phyloP scores from a whole-genome alignment of 495 filamentous ascomycete species.

The Neurospora hispaniola region DNA sequence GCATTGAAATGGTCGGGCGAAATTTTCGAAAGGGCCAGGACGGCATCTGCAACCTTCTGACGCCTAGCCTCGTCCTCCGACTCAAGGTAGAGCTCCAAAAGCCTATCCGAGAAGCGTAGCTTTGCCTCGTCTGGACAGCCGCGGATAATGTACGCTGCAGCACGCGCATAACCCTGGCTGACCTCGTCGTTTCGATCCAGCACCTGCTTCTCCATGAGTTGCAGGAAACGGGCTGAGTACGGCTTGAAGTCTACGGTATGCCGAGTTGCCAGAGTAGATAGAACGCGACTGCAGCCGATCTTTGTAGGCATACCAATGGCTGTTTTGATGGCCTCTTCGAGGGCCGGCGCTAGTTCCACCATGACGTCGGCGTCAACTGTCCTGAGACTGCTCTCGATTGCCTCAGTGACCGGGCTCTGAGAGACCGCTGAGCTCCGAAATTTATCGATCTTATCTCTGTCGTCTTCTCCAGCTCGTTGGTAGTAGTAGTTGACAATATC shows the following conservation, averaged over 20 bases:
- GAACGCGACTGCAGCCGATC: slow-evolving; percentile 74
- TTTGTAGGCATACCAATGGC: slow-evolving; percentile 87
- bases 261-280: slow-evolving; percentile 77
- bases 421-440: slow-evolving; percentile 68
- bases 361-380: slow-evolving; percentile 69
- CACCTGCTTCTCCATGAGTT: slow-evolving; percentile 63
- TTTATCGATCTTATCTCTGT: slow-evolving; percentile 77
- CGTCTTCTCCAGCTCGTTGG: slow-evolving; percentile 79
- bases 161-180: slow-evolving; percentile 70
- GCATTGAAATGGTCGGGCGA: slow-evolving; percentile 80
- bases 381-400: slow-evolving; percentile 81
- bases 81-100: slow-evolving; percentile 64
- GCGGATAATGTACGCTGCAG: slow-evolving; percentile 75
- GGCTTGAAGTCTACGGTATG: slow-evolving; percentile 63
- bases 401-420: slow-evolving; percentile 84
- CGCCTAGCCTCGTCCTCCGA: slow-evolving; percentile 66
- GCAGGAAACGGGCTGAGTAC: slow-evolving; percentile 67
- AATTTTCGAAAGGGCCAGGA: slow-evolving; percentile 71
- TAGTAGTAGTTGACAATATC: slow-evolving; percentile 85
- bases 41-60: slow-evolving; percentile 64
- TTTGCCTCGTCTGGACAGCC: slow-evolving; percentile 60
- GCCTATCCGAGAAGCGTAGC: slow-evolving; percentile 52
- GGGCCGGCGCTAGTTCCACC: slow-evolving; percentile 53
- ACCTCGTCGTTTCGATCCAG: slow-evolving; percentile 89
- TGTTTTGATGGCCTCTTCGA: slow-evolving; percentile 71